phyloP scores from a whole-genome alignment of 768 basidiomycete species.

The Suillus alpinus region DNA sequence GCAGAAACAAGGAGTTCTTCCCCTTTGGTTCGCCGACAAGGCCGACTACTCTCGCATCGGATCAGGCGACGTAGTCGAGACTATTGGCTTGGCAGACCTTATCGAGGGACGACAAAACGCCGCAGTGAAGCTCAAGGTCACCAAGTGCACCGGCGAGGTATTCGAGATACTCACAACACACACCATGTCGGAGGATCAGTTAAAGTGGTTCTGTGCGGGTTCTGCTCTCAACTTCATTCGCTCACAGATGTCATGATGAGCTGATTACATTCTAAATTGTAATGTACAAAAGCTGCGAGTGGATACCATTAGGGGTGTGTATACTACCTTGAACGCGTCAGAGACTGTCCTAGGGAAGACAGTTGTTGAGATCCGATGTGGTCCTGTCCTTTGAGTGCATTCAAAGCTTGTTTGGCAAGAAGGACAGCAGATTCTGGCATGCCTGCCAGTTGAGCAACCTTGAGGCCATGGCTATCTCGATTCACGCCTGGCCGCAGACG shows the following conservation, averaged over 20 bases:
- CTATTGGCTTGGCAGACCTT: constrained; percentile 74
- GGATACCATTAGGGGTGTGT: not conserved
- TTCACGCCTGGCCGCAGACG: constrained; percentile 81
- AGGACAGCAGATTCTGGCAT: constrained; percentile 64
- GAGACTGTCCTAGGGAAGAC: constrained; percentile 28
- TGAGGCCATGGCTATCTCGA: constrained; percentile 85
- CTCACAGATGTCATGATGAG: constrained; percentile 39
- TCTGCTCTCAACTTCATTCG: constrained; percentile 90
- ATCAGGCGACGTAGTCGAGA: constrained; percentile 79
- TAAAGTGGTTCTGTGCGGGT: constrained; percentile 87
- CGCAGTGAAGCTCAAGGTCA: constrained; percentile 58
- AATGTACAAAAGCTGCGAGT: not conserved
- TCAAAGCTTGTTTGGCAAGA: constrained; percentile 57
- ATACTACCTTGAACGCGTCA: constrained; percentile 13
- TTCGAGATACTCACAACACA: constrained; percentile 77
- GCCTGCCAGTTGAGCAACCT: constrained; percentile 85
- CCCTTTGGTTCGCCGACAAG: constrained; percentile 90
- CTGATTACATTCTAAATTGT: not conserved
- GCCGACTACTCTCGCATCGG: constrained; percentile 82
- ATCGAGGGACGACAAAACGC: constrained; percentile 44
- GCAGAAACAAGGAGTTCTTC: constrained; percentile 96
- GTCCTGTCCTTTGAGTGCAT: constrained; percentile 32
- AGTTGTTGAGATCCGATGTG: constrained; percentile 27
- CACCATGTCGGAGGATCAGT: constrained; percentile 87
- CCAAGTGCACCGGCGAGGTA: constrained; percentile 55